Evolutionary conservation across 2,329 filamentous ascomycete genomes (phyloP), one percentile per base, ranked within the genome.

Genomic region (Paecilomyces fulvus): DNA sequence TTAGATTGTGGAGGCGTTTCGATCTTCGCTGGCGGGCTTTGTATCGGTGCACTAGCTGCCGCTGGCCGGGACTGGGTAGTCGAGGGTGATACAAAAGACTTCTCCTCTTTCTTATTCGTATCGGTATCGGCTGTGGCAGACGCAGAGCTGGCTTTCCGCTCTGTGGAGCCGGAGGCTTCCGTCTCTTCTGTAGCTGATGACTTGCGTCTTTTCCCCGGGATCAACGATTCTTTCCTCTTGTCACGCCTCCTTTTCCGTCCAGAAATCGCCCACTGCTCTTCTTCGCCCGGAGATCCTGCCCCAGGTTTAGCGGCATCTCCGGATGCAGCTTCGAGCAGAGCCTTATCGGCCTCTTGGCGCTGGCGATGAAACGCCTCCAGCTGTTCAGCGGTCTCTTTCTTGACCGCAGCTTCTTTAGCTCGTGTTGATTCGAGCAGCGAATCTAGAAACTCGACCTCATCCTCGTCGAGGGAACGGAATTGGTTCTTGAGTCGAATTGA

Each of bases 291-390:
- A 21, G 64, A 67, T 3, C 67, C 63, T 48, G 43, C 55, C 10
- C 51, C 49, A 25, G 53, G 51, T 3, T 58, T 58, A n/a, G 52
- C 53, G 2, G 60, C 54, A 25, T 72, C 66, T 11, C 61, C 69
- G 4, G 68, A 65, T n/a, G 65, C 67, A 21, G 72, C 68, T 50
- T 75, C 75, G 9, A 73, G 56, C 9, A 75, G 63, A 60, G 73
- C 76, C 61, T 78, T 78, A 66, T 85, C 83, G 0, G 78, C 80
- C 59, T 83, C 79, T 60, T 85, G 81, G 58, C 81, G 82, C 63
- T 82, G 80, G 59, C 76, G 77, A 30, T 82, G 78, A 61, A 86
- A 87, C 1, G 75, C 64, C 46, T 84, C 81, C 10, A 87, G 70
- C 63, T 83, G 80, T 60, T 84, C 81, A 4, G 73, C 72, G 0